Conservation (phyloP, 2,329 filamentous ascomycete species). For the Fusarium kyushuense region DNA sequence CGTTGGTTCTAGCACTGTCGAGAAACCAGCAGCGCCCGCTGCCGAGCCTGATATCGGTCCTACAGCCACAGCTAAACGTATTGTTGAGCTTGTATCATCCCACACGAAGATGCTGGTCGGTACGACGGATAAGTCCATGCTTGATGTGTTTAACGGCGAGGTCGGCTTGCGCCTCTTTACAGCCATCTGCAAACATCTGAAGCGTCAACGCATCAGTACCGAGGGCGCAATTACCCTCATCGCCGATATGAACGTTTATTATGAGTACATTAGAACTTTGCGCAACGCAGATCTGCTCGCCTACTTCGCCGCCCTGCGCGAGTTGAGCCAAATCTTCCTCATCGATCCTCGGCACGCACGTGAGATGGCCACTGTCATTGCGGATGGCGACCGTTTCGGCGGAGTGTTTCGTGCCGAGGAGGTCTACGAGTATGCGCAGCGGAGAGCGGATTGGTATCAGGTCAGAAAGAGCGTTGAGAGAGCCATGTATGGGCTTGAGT, state of each 20-base stretch:
- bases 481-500: slow-evolving; percentile 97
- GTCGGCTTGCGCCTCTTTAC: slow-evolving; percentile 93
- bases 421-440: slow-evolving; percentile 96
- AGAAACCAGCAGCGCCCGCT: slow-evolving; percentile 49
- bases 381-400: slow-evolving; percentile 88
- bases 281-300: slow-evolving; percentile 85
- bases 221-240: slow-evolving; percentile 93
- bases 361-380: slow-evolving; percentile 94
- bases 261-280: slow-evolving; percentile 83
- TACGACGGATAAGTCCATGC: slow-evolving; percentile 96
- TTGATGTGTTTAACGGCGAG: slow-evolving; percentile 98
- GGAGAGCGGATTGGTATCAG: slow-evolving; percentile 93
- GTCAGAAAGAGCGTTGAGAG: slow-evolving; percentile 90
- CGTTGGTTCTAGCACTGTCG: slow-evolving; percentile 34
- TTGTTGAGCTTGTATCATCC: slow-evolving; percentile 86
- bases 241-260: slow-evolving; percentile 96
- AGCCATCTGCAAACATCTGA: slow-evolving; percentile 95
- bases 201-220: slow-evolving; percentile 91
- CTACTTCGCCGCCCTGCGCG: slow-evolving; percentile 91
- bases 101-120: slow-evolving; percentile 95
- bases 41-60: slow-evolving; percentile 69
- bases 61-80: slow-evolving; percentile 80
- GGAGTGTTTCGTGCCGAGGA: slow-evolving; percentile 96
- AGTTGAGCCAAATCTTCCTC: slow-evolving; percentile 94
- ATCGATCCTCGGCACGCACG: slow-evolving; percentile 88